Percentiles rank a stretch among this genome's conserved stretches.
Conservation (phyloP, 2,329 filamentous ascomycete genomes). For the Penicillium polonicum region DNA sequence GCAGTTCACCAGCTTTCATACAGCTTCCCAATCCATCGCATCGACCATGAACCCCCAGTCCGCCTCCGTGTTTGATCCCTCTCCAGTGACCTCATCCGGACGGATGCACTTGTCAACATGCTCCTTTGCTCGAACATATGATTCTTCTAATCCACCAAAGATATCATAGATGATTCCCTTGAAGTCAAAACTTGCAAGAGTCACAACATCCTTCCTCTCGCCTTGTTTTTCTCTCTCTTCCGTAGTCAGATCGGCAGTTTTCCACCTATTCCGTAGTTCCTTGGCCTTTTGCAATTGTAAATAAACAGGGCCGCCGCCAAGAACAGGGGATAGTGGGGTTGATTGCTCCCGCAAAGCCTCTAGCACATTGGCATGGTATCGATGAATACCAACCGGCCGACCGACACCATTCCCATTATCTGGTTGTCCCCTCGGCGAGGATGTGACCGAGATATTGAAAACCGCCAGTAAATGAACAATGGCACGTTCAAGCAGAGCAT, state of each 20-base stretch:
- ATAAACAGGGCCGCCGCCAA: conserved; percentile 58
- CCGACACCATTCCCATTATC: conserved; percentile 25
- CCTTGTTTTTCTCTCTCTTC: conserved; percentile 28
- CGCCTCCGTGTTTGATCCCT: conserved; percentile 35
- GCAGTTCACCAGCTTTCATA: conserved; percentile 17
- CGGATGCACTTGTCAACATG: conserved; percentile 40
- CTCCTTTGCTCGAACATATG: conserved; percentile 53
- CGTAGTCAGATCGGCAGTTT: conserved; percentile 57
- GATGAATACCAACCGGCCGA: conserved; percentile 46
- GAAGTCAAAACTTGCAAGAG: conserved; percentile 62
- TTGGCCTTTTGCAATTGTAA: conserved; percentile 65
- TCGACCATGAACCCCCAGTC: conserved; percentile 60
- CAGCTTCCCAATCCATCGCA: conserved; percentile 59
- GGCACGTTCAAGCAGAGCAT: conserved; percentile 69
- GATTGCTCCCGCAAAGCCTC: conserved; percentile 56
- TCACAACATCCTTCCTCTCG: conserved; percentile 27
- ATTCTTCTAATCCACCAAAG: conserved; percentile 59
- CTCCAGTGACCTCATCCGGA: conserved; percentile 15
- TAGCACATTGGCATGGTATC: conserved; percentile 70
- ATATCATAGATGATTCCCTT: conserved; percentile 59
- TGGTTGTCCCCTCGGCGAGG: conserved; percentile 18
- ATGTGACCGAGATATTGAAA: conserved; percentile 57
- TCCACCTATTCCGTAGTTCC: conserved; percentile 70
- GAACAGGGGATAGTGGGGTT: conserved; percentile 56
- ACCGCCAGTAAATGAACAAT: conserved; percentile 66